Evolutionary conservation across 2,329 filamentous ascomycete species (phyloP).

Genomic region (Fusarium newnesense): DNA sequence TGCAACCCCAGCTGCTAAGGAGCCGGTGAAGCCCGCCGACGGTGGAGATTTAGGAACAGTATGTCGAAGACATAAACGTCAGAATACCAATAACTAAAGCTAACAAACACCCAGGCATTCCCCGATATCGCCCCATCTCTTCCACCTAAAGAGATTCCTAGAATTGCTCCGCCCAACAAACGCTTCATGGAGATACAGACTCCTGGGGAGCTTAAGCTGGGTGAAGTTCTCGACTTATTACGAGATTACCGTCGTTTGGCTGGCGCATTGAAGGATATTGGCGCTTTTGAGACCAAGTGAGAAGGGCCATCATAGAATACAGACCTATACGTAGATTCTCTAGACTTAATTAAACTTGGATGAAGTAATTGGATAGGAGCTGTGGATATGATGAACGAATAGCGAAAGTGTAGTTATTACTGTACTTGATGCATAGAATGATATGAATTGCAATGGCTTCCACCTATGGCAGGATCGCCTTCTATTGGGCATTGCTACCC

Average conservation of each 20-base stretch:
- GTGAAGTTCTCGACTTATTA: constrained; percentile 78
- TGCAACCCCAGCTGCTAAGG: constrained; percentile 51
- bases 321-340: constrained; percentile 4
- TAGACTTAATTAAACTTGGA: constrained; percentile 25
- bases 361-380: not conserved
- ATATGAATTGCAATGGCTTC: not conserved
- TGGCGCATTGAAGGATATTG: constrained; percentile 69
- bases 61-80: constrained; percentile 43
- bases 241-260: constrained; percentile 80
- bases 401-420: not conserved
- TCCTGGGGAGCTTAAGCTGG: constrained; percentile 74
- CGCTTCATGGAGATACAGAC: constrained; percentile 79
- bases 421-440: not conserved
- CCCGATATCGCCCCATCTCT: constrained; percentile 67
- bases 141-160: constrained; percentile 64
- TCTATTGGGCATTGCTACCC: constrained; percentile 15
- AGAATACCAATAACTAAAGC: not conserved
- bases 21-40: constrained; percentile 55
- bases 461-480: constrained; percentile 10
- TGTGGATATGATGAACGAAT: not conserved
- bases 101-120: constrained; percentile 59
- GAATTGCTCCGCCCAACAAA: constrained; percentile 73
- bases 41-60: constrained; percentile 69
- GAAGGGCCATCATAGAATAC: not conserved
- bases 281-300: constrained; percentile 64